Base-by-base conservation (phyloP, 305 asterid species). In the Plantago lanceolata region DNA sequence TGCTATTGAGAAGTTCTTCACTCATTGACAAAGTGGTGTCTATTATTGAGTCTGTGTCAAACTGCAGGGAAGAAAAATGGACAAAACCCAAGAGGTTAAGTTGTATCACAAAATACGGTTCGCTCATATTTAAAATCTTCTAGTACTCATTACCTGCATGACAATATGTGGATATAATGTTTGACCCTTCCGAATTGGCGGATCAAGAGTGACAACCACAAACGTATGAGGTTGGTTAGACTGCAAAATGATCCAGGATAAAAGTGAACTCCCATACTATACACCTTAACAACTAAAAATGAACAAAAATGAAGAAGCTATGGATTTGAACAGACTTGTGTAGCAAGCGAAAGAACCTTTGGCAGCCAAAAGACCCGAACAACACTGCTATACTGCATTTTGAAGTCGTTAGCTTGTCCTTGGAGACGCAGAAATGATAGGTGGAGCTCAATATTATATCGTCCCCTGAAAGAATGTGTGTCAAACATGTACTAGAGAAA, bases 131-230 rank as follows among this genome's bases (percentile, higher is more conserved):
- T 40, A 64, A 54, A 20, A 56, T 16, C 43, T 16, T 43, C 63
- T 56, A 68, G 37, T 65, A 66, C 66, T 48, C 51, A 48, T 48
- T 80, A 93, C 99, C 99, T 94, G 99, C 85, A 90, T 72, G 62
- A 94, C 97, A 52, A 94, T 94, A 81, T 94, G 96, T 15, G 96
- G 99, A 74, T 90, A 94, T 75, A 94, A 68, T 33, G 97, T 90
- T 80, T 94, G 99, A 50, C 99, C 97, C 81, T 94, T 94, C 78
- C 97, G 80, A 70, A 94, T 94, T 19, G 99, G 99, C 20, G 97
- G 99, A 70, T 94, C 99, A 72, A 94, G 96, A 53, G 97, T 88
- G 66, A 94, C 86, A 55, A 94, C 79, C 48, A 90, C 97, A 68
- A 90, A 88, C 47, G 99, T 94, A 73, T 88, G 96, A 3, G 96